Evolutionary conservation across 2,329 filamentous ascomycete genomes (phyloP).

Genomic region (Pseudodiploospora longispora): DNA sequence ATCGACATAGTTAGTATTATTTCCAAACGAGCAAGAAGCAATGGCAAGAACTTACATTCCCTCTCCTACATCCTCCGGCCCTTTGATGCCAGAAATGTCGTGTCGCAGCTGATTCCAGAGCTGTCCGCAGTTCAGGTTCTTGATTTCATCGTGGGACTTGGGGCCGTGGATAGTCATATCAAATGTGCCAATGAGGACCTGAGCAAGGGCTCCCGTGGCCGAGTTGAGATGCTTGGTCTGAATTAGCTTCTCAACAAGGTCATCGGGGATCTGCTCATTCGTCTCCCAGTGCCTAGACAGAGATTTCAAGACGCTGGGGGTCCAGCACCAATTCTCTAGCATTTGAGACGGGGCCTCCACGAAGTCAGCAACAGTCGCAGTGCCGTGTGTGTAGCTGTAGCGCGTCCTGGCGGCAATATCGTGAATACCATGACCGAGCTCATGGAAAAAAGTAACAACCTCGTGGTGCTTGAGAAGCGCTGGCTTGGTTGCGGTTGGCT

Average conservation of each 20-base stretch:
- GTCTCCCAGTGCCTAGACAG: slow-evolving; percentile 69
- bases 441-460: slow-evolving; percentile 76
- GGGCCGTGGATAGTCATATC: slow-evolving; percentile 77
- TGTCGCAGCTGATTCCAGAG: slow-evolving; percentile 66
- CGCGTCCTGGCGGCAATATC: slow-evolving; percentile 55
- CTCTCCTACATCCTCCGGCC: slow-evolving; percentile 58
- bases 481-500: slow-evolving; percentile 68
- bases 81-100: slow-evolving; percentile 65
- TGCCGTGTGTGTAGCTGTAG: slow-evolving; percentile 61
- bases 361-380: slow-evolving; percentile 58
- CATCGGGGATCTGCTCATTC: slow-evolving; percentile 62
- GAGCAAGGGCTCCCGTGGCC: slow-evolving; percentile 68
- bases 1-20: slow-evolving; percentile 17
- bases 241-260: slow-evolving; percentile 66
- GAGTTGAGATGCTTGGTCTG: slow-evolving; percentile 75
- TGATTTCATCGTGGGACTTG: slow-evolving; percentile 57
- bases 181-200: slow-evolving; percentile 74
- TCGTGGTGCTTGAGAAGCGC: slow-evolving; percentile 76
- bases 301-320: slow-evolving; percentile 52
- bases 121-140: slow-evolving; percentile 55
- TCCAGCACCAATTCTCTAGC: slow-evolving; percentile 73
- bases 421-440: slow-evolving; percentile 64
- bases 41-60: slow-evolving; percentile 35
- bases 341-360: slow-evolving; percentile 66
- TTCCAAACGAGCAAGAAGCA: not conserved